Evolutionary conservation across 768 basidiomycete genomes (phyloP), one percentile per base, ranked within the genome.

Genomic region (Collybia nuda): DNA sequence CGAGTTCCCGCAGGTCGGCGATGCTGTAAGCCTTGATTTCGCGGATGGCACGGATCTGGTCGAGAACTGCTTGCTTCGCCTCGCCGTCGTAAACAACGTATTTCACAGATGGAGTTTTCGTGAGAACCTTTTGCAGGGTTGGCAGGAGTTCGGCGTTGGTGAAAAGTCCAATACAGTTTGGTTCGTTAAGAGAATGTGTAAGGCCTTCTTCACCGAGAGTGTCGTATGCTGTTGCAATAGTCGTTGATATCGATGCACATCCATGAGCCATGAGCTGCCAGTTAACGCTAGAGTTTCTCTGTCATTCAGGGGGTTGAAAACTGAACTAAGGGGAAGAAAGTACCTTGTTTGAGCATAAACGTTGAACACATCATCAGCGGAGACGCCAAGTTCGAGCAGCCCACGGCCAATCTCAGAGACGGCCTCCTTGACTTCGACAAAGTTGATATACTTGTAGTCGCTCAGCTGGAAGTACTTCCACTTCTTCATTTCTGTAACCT

Each of bases 401-500:
- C 84, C 93, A 11, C 85, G 75, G 0, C 84, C 88, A 41, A 93
- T 71, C 59, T 86, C 81, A 2, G 74, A 73, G 3, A 88, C 80
- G 4, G 74, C 70, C 22, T 84, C 79, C 61, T 85, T 77, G 53
- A 95, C 75, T 57, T 93, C 81, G 54, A 86, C 58, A 67, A 82
- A 98, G 46, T 68, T 81, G 61, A 88, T 70, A 67, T 85, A 98
- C 69, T 91, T 82, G 79, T 88, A 98, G 54, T 88, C 88, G 67
- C 87, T 88, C 51, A 98, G 79, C 68, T 94, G 81, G 69, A 92
- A 99, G 70, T 88, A 98, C 64, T 88, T 92, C 96, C 96, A 99
- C 49, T 78, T 91, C 81, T 99, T 99, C 67, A 73, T 91, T 77
- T 98, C 90, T 2, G 70, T 83, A 24, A 85, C 76, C 66, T 93